phyloP scores from a whole-genome alignment of 345 rosid species.

The Eucalyptus fibrosa region DNA sequence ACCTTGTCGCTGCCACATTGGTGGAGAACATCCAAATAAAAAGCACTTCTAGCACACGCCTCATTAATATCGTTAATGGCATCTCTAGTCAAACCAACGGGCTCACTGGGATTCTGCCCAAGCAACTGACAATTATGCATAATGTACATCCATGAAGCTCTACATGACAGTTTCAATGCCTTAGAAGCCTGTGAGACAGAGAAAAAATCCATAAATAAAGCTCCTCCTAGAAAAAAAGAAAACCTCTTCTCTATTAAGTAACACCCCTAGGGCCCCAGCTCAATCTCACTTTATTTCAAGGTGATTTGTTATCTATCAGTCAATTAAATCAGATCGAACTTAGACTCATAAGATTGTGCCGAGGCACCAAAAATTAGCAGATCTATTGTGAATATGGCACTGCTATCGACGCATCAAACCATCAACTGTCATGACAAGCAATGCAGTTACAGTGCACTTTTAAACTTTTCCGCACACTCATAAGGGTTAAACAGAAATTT shows the following conservation, averaged over 20 bases:
- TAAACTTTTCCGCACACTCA: background rate
- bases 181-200: constrained; percentile 55
- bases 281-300: background rate
- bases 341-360: background rate
- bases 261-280: background rate
- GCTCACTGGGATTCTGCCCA: constrained; percentile 11
- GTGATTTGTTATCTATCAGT: background rate
- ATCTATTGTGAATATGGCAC: background rate
- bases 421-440: background rate
- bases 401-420: background rate
- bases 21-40: constrained; percentile 64
- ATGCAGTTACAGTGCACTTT: background rate
- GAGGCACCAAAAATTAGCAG: background rate
- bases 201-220: background rate
- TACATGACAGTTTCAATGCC: constrained; percentile 53
- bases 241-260: constrained; percentile 34
- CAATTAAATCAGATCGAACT: background rate
- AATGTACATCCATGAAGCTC: constrained; percentile 70
- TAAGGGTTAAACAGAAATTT: background rate
- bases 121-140: constrained; percentile 31
- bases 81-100: constrained; percentile 34
- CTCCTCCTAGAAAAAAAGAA: background rate
- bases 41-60: constrained; percentile 47
- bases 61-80: constrained; percentile 36
- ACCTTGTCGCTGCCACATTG: constrained; percentile 32